Base-by-base conservation (phyloP, 2,329 filamentous ascomycete species). In the Claviceps maximensis region DNA sequence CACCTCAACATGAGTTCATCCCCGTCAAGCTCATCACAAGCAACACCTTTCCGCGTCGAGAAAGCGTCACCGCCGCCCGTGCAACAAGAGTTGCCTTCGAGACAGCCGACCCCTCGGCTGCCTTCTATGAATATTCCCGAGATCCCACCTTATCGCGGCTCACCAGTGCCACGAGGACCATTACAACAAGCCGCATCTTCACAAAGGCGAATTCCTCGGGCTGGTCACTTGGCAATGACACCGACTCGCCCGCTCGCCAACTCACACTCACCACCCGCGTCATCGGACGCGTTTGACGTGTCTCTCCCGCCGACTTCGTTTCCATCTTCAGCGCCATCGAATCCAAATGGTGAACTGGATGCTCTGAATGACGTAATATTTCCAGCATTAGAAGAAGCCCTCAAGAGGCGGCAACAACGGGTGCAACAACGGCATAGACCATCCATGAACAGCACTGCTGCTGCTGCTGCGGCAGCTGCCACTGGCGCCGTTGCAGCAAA, bases 291-390 rank as follows among this genome's bases (percentile, higher is more conserved):
- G 13, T 44, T 44, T 1, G 69, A 71, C 13, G 58, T 57, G 17
- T 61, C 64, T 4, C 53, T 59, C 1, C 63, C 72, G 17, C 70
- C 74, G 4, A 70, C 74, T 12, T 70, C 77, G 2, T 82, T 82
- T 60, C 80, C 80, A 3, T 72, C 75, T 25, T 76, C 75, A 7
- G 74, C 79, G 1, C 77, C 81, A 0, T 63, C 75, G 2, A 80
- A 79, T 56, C 69, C 78, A 25, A 79, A 80, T 53, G 82, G 79
- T 13, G 86, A 94, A 54, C 77, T 95, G 23, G 93, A 94, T 51
- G 89, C 90, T 2, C 77, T 96, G 1, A 88, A 86, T 63, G 88
- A 91, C 59, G 91, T 98, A 50, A 88, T 98, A 40, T 83, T 97
- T 57, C 93, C 93, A 0, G 91, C 93, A 2, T 77, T 98, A 2